A percentile compares a stretch with the other conserved stretches of the same genome.
Evolutionary conservation across 352 stramenopile species (phyloP).

Genomic region (Pythium chondricola): DNA sequence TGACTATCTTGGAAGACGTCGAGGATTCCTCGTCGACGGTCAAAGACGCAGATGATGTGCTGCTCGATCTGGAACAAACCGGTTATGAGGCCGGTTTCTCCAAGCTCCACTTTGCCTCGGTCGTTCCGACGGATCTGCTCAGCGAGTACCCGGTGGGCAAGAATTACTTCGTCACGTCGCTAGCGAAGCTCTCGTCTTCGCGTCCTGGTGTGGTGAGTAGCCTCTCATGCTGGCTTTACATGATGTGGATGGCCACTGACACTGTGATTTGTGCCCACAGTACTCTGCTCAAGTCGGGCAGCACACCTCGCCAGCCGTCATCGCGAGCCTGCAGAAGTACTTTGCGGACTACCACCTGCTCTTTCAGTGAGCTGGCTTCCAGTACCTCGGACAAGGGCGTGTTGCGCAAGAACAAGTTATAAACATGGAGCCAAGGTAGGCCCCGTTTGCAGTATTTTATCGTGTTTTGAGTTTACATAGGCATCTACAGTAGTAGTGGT

Average conservation of each 20-base stretch:
- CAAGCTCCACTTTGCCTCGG: slow-evolving; percentile 89
- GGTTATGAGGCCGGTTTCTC: slow-evolving; percentile 94
- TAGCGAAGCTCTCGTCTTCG: slow-evolving; percentile 59
- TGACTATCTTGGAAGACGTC: slow-evolving; percentile 61
- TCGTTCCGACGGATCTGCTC: slow-evolving; percentile 83
- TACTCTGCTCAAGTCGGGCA: slow-evolving; percentile 43
- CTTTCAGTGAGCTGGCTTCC: slow-evolving; percentile 60
- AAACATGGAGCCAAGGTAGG: no score
- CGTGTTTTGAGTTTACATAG: slow-evolving; percentile 21
- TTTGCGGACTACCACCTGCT: slow-evolving; percentile 59
- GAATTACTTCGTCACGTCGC: slow-evolving; percentile 57
- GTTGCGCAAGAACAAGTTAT: no score
- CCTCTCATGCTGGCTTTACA: background rate
- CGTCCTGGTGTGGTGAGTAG: slow-evolving; percentile 59
- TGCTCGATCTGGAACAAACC: slow-evolving; percentile 73
- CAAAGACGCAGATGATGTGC: slow-evolving; percentile 78
- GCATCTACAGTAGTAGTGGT: slow-evolving; percentile 19
- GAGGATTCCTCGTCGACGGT: slow-evolving; percentile 43
- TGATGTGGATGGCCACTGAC: background rate
- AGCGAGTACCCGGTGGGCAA: slow-evolving; percentile 56
- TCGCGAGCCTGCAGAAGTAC: slow-evolving; percentile 42
- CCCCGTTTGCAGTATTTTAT: no score
- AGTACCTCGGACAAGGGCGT: no score
- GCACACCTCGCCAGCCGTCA: slow-evolving; percentile 26
- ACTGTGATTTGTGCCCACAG: slow-evolving; percentile 19